Base-by-base conservation (phyloP, 1,139 yeast genomes). In the Diutina sp. region DNA sequence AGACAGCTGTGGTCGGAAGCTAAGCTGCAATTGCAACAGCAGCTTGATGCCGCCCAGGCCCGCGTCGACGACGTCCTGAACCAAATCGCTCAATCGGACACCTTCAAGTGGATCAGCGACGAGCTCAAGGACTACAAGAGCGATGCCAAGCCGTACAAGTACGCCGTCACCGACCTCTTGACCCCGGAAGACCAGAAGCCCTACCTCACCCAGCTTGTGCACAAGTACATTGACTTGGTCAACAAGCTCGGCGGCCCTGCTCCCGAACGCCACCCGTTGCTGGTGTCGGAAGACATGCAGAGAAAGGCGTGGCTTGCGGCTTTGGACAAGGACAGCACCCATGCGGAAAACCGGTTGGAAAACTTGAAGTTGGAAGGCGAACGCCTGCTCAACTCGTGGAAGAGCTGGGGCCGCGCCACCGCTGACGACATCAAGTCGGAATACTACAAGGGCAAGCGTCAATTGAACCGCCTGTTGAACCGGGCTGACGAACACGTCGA, bases 191-290 rank as follows among this genome's bases (percentile, higher is more conserved):
- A 16, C 21, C 29, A 50, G 11, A 50, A 50, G 53, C 53, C 53
- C 29, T n/a, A 16, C 7, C 16, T 50, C 21, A 50, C 53, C n/a
- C 53, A 50, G 16, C 16, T 50, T 29, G 53, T 50, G n/a, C 53
- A 50, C 44, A 50, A 50, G 53, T 50, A 50, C 35, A 29, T 50
- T 32, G 53, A 14, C 41, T n/a, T 32, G n/a, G 44, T 50, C 44
- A 50, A 50, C 44, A 50, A 50, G 53, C 25, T 50, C 8, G 53
- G 44, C n/a, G 53, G 53, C 28, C 21, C 41, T 16, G 14, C 44
- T 18, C 18, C 32, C 44, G 53, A 32, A 4, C 29, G 32, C 6
- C 53, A 21, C 44, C 53, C 53, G 25, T 50, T 50, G n/a, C 32
- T 38, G 35, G 41, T 32, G 21, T 32, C 44, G 28, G 53, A 50